Conservation (phyloP, 2,329 filamentous ascomycete genomes). For the Stemphylium lycopersici region DNA sequence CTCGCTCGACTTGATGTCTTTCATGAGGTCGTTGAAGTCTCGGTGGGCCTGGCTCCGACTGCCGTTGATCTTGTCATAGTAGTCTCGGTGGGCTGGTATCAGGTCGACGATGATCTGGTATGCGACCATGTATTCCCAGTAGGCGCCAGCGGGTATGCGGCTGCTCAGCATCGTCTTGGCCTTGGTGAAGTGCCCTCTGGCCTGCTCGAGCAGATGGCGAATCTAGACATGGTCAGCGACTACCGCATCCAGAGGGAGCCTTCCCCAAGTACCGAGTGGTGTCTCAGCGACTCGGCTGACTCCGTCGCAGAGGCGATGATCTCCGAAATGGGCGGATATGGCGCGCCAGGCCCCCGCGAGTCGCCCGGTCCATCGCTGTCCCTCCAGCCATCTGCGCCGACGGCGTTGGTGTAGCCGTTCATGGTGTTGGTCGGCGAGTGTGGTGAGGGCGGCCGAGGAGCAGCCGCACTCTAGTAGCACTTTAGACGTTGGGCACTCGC, state of each 20-base stretch:
- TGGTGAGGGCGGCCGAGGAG: slow-evolving; percentile 42
- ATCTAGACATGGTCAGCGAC: slow-evolving; percentile 43
- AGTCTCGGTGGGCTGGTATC: slow-evolving; percentile 79
- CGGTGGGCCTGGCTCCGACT: slow-evolving; percentile 58
- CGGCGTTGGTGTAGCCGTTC: slow-evolving; percentile 34
- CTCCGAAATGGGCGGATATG: slow-evolving; percentile 52
- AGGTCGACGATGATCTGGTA: slow-evolving; percentile 78
- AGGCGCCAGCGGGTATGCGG: slow-evolving; percentile 69
- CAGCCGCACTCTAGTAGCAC: slow-evolving; percentile 49
- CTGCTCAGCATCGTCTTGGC: slow-evolving; percentile 60
- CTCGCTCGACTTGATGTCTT: slow-evolving; percentile 45
- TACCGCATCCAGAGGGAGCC: neutral
- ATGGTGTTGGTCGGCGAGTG: slow-evolving; percentile 32
- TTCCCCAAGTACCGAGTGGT: slow-evolving; percentile 33
- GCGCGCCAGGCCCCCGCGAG: slow-evolving; percentile 27
- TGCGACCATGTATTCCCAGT: slow-evolving; percentile 83
- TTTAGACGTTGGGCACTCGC: slow-evolving; percentile 29
- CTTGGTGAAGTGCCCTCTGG: slow-evolving; percentile 50
- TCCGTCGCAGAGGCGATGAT: slow-evolving; percentile 50
- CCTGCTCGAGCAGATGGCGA: slow-evolving; percentile 49
- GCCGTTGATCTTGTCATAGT: slow-evolving; percentile 63
- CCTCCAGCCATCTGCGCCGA: slow-evolving; percentile 32
- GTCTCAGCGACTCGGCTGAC: slow-evolving; percentile 39
- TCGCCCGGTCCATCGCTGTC: slow-evolving; percentile 33
- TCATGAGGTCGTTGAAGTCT: slow-evolving; percentile 49